A percentile compares a stretch with the other conserved stretches of the same genome.
phyloP scores from a whole-genome alignment of 2,329 filamentous ascomycete species.

The Neonectria neomacrospora region DNA sequence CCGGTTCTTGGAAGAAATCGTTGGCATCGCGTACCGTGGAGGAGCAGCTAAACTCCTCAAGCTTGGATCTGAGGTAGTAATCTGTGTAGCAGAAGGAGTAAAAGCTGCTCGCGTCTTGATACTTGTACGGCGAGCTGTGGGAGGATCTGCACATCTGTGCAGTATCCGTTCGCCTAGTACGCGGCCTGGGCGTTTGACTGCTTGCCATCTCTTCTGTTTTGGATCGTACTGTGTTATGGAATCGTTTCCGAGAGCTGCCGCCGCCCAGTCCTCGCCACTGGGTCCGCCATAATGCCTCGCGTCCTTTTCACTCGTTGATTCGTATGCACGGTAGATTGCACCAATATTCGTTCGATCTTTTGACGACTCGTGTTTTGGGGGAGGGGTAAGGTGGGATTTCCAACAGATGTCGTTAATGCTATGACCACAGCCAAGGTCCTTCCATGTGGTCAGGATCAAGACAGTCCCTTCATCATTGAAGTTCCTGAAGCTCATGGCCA shows the following conservation, averaged over 20 bases:
- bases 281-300: neutral
- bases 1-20: no score
- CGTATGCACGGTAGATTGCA: neutral
- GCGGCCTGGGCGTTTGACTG: neutral
- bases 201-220: neutral
- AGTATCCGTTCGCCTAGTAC: neutral
- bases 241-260: neutral
- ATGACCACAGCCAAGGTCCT: neutral
- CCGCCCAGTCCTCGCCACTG: neutral
- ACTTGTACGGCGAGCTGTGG: neutral
- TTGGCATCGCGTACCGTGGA: no score
- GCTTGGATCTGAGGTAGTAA: no score
- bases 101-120: neutral
- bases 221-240: neutral
- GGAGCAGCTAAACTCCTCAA: neutral
- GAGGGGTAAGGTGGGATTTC: neutral
- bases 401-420: neutral
- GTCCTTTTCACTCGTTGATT: neutral
- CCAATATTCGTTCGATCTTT: neutral
- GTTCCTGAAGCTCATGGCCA: neutral
- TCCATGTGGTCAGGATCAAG: neutral
- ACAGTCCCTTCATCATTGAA: neutral
- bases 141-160: neutral
- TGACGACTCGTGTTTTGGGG: neutral
- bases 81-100: neutral